These are phyloP conservation scores for Phytophthora ohioensis DNA, from an alignment of 352 stramenopile species.

Conservation along the genomic window DNA sequence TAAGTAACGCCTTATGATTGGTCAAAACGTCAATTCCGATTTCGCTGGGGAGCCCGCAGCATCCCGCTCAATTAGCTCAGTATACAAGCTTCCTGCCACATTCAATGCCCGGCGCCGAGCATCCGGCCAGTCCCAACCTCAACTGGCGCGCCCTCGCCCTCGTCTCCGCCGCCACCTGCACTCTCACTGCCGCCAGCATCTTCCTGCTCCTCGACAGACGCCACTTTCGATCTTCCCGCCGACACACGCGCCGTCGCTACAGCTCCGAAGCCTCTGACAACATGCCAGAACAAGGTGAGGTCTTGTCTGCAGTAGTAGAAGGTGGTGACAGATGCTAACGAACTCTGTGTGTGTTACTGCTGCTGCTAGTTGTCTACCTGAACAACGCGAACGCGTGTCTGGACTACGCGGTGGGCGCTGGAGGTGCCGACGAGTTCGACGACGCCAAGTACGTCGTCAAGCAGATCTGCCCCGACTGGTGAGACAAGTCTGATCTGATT, in stretches of 20 bases:
- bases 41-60: no score
- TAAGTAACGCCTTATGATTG: no score
- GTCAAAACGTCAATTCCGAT: no score
- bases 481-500: slow-evolving; percentile 3
- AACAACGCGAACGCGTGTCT: slow-evolving; percentile 83
- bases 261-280: slow-evolving; percentile 27
- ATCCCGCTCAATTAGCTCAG: background rate
- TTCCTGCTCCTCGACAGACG: slow-evolving; percentile 45
- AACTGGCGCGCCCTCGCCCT: slow-evolving; percentile 64
- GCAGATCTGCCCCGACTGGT: slow-evolving; percentile 76
- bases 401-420: slow-evolving; percentile 73
- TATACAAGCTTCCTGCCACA: slow-evolving; percentile 14
- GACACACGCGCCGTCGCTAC: slow-evolving; percentile 2
- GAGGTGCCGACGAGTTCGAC: slow-evolving; percentile 76
- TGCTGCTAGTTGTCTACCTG: slow-evolving; percentile 68
- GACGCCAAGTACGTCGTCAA: slow-evolving; percentile 82
- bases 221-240: slow-evolving; percentile 33
- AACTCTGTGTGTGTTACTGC: background rate
- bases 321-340: background rate
- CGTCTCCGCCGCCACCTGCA: slow-evolving; percentile 64
- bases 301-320: background rate
- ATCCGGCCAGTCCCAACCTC: slow-evolving; percentile 31
- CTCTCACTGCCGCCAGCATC: slow-evolving; percentile 65
- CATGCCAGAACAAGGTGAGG: slow-evolving; percentile 19
- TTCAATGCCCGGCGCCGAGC: slow-evolving; percentile 22